Conservation (phyloP, 139 green algal genomes). For the Picochlorum sp. region DNA sequence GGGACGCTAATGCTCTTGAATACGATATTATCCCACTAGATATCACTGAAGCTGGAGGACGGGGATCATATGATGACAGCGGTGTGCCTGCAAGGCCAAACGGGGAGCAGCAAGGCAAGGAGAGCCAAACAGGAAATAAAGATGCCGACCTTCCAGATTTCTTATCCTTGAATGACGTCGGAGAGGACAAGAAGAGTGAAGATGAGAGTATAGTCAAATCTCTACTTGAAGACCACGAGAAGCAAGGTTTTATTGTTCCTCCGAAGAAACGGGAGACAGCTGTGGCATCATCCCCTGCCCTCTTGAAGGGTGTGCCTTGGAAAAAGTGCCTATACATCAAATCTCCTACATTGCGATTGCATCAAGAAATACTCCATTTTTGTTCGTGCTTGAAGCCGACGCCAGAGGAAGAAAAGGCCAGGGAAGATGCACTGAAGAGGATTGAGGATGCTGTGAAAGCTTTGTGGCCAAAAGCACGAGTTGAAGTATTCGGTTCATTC, state of each 20-base stretch:
- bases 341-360: slow-evolving; percentile 43
- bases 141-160: too few species aligned
- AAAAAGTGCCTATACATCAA: slow-evolving; percentile 18
- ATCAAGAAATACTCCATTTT: slow-evolving; percentile 75
- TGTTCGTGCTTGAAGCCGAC: slow-evolving; percentile 59
- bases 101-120: too few species aligned
- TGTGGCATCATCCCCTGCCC: not conserved
- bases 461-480: slow-evolving; percentile 55
- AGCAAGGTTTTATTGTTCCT: too few species aligned
- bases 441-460: slow-evolving; percentile 42
- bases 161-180: too few species aligned
- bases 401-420: slow-evolving; percentile 34
- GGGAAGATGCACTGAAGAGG: slow-evolving; percentile 41
- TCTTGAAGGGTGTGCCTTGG: slow-evolving; percentile 21
- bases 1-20: not conserved
- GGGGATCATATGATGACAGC: not conserved
- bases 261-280: too few species aligned
- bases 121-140: too few species aligned
- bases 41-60: not conserved
- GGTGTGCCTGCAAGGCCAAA: too few species aligned
- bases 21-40: not conserved
- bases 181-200: too few species aligned
- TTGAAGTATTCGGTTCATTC: slow-evolving; percentile 74
- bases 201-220: too few species aligned
- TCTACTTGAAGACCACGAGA: too few species aligned